Conservation (phyloP, 768 basidiomycete genomes). For the Gelatoporia subvermispora region DNA sequence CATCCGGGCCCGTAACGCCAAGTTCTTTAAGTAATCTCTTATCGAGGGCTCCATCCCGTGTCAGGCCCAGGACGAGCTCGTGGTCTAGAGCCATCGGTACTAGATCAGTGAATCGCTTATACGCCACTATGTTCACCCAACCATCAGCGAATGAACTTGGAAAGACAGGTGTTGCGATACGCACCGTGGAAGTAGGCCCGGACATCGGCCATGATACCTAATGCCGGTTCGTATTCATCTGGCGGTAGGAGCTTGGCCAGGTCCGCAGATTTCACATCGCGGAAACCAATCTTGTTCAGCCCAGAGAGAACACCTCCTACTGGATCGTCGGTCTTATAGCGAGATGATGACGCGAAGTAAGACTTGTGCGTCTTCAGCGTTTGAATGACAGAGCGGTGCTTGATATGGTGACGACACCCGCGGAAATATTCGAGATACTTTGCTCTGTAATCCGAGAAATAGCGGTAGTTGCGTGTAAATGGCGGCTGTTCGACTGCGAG, state of each 20-base stretch:
- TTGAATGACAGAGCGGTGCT: background rate
- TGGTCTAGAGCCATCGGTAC: conserved; percentile 40
- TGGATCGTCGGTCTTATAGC: no score
- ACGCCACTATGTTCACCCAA: conserved; percentile 28
- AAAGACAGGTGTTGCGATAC: background rate
- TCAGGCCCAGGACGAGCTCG: conserved; percentile 50
- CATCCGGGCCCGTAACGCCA: conserved; percentile 45
- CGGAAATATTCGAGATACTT: conserved; percentile 51
- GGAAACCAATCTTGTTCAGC: conserved; percentile 26
- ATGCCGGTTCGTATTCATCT: conserved; percentile 50
- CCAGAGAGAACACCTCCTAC: background rate
- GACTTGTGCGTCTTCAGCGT: no score
- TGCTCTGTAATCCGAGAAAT: conserved; percentile 27
- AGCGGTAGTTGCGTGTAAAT: conserved; percentile 18
- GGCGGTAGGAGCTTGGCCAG: conserved; percentile 45
- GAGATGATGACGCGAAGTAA: conserved; percentile 1
- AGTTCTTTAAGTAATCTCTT: conserved; percentile 42
- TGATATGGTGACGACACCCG: conserved; percentile 13
- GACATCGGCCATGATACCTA: conserved; percentile 67
- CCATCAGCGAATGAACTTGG: no score
- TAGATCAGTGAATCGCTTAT: conserved; percentile 42
- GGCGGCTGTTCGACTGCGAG: conserved; percentile 39
- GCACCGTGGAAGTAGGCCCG: conserved; percentile 73
- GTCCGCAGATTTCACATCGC: conserved; percentile 34
- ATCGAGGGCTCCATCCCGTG: conserved; percentile 40